Evolutionary conservation across 2,329 filamentous ascomycete genomes (phyloP).

Genomic region (Epichloe hybrida): DNA sequence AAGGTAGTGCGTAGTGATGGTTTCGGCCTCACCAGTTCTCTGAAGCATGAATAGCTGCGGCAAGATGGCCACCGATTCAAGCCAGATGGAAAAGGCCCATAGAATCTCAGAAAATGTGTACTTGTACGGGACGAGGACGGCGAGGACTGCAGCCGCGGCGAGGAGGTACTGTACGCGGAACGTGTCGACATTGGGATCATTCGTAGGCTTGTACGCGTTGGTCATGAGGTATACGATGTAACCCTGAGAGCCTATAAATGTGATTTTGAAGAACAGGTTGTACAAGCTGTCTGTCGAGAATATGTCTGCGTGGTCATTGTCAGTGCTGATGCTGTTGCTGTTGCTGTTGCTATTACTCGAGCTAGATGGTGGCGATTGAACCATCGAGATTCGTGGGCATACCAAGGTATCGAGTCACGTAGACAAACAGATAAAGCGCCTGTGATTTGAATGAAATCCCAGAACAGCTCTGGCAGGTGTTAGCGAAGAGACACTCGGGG

Average conservation of each 20-base stretch:
- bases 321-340: neutral
- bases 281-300: constrained; percentile 76
- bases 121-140: constrained; percentile 70
- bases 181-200: constrained; percentile 92
- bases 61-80: constrained; percentile 90
- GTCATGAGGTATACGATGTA: constrained; percentile 99
- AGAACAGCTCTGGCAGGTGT: constrained; percentile 62
- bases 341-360: neutral
- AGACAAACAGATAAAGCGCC: constrained; percentile 86
- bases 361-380: neutral
- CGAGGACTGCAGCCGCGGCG: constrained; percentile 64
- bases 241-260: constrained; percentile 79
- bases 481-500: neutral
- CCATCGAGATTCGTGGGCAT: constrained; percentile 9
- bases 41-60: constrained; percentile 98
- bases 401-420: constrained; percentile 86
- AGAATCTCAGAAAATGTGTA: constrained; percentile 77
- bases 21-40: constrained; percentile 92
- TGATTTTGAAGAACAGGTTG: constrained; percentile 89
- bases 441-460: constrained; percentile 99
- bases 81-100: constrained; percentile 97
- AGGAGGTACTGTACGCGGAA: constrained; percentile 95
- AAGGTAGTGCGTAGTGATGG: constrained; percentile 97
- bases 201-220: constrained; percentile 91
- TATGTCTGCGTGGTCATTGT: constrained; percentile 44